Evolutionary conservation across 164 flowering plant genomes (phyloP).

Genomic region (Vitis cinerea): DNA sequence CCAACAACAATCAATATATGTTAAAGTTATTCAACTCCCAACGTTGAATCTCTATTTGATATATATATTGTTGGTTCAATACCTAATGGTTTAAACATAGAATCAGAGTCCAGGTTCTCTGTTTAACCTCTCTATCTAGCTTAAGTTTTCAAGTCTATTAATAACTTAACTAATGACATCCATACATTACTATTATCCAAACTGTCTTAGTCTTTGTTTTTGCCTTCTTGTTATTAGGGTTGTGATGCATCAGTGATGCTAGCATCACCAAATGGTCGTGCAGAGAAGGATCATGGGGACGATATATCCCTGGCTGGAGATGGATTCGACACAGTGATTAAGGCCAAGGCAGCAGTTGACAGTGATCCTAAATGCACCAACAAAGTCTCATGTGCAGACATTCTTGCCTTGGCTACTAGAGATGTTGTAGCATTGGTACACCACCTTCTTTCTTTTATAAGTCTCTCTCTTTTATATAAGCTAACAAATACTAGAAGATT

Average conservation of each 20-base stretch:
- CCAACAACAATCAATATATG: too few relatives aligned
- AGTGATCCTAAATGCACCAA: constrained; percentile 25
- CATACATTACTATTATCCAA: too few relatives aligned
- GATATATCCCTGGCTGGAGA: constrained; percentile 43
- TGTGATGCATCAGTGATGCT: constrained; percentile 44
- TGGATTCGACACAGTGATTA: constrained; percentile 41
- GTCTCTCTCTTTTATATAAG: too few relatives aligned
- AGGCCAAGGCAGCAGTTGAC: constrained; percentile 40
- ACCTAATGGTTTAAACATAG: too few relatives aligned
- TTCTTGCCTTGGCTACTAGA: constrained; percentile 38
- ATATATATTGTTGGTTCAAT: background rate
- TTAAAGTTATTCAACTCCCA: too few relatives aligned
- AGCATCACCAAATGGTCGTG: constrained; percentile 16
- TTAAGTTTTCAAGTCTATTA: too few relatives aligned
- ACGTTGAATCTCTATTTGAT: too few relatives aligned
- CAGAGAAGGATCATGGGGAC: constrained; percentile 44
- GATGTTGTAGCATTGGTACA: constrained; percentile 35
- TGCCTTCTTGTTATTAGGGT: constrained; percentile 25
- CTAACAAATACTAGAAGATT: too few relatives aligned
- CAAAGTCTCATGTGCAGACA: constrained; percentile 46
- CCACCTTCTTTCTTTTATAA: too few relatives aligned
- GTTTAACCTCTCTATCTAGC: too few relatives aligned
- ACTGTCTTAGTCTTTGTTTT: background rate
- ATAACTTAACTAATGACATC: too few relatives aligned
- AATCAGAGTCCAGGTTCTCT: too few relatives aligned